phyloP scores from a whole-genome alignment of 2,329 filamentous ascomycete genomes.

The Ophiostoma tasmaniense region DNA sequence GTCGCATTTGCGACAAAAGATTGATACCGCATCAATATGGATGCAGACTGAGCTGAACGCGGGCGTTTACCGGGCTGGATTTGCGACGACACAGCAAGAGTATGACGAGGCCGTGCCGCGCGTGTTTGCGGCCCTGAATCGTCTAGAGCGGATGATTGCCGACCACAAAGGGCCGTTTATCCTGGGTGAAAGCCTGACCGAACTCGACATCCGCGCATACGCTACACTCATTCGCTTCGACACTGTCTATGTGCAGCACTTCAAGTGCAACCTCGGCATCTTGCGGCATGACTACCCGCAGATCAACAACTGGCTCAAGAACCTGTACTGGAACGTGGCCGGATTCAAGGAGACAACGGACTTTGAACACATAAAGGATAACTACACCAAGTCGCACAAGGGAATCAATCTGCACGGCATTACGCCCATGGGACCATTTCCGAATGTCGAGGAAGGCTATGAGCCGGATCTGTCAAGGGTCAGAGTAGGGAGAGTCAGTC shows the following conservation, averaged over 20 bases:
- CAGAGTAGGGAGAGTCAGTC: constrained; percentile 37
- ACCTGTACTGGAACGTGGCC: constrained; percentile 47
- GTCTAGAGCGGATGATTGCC: constrained; percentile 40
- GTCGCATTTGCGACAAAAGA: constrained; percentile 34
- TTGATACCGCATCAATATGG: constrained; percentile 46
- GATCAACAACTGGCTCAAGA: constrained; percentile 52
- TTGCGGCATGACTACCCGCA: constrained; percentile 53
- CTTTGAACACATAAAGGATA: constrained; percentile 62
- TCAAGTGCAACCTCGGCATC: constrained; percentile 56
- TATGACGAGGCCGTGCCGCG: constrained; percentile 47
- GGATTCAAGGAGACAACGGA: constrained; percentile 52
- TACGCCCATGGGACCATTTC: constrained; percentile 54
- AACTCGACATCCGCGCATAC: constrained; percentile 51
- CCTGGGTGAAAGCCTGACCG: constrained; percentile 46
- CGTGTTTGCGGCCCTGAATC: constrained; percentile 53
- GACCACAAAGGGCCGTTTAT: constrained; percentile 41
- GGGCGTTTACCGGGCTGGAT: constrained; percentile 55
- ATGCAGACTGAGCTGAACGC: constrained; percentile 48
- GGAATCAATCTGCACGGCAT: constrained; percentile 54
- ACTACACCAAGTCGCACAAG: constrained; percentile 48
- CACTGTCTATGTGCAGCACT: constrained; percentile 55
- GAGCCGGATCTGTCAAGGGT: constrained; percentile 41
- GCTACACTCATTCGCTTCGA: constrained; percentile 53
- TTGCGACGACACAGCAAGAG: constrained; percentile 44
- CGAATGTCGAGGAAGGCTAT: constrained; percentile 45